phyloP scores from a whole-genome alignment of 257 asterid genomes.

The Solanum dulcamara region DNA sequence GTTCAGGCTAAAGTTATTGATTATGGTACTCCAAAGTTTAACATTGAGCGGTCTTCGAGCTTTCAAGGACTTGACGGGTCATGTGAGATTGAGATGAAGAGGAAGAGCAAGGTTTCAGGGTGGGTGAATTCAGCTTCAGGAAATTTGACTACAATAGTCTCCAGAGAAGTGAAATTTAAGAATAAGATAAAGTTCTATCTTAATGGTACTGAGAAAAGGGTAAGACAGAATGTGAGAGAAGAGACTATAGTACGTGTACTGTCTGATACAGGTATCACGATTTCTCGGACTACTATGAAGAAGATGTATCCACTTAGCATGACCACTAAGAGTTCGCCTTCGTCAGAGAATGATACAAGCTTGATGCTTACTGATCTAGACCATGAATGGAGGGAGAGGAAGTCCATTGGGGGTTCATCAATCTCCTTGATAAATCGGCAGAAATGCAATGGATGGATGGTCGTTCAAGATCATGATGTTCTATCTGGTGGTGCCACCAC shows the following conservation, averaged over 20 bases:
- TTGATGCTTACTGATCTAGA: slow-evolving; percentile 27
- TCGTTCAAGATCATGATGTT: slow-evolving; percentile 42
- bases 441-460: slow-evolving; percentile 53
- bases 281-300: slow-evolving; percentile 1
- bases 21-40: slow-evolving; percentile 17
- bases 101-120: slow-evolving; percentile 40
- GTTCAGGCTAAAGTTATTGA: slow-evolving; percentile 41
- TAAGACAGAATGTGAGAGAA: slow-evolving; percentile 40
- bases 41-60: slow-evolving; percentile 15
- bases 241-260: slow-evolving; percentile 17
- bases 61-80: slow-evolving; percentile 43
- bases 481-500: slow-evolving; percentile 51
- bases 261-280: slow-evolving; percentile 6
- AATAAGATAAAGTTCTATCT: slow-evolving; percentile 29
- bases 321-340: slow-evolving; percentile 16
- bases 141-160: slow-evolving; percentile 36
- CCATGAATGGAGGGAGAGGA: slow-evolving; percentile 33
- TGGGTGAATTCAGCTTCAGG: slow-evolving; percentile 80
- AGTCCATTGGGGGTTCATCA: background rate
- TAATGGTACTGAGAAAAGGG: slow-evolving; percentile 36
- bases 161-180: slow-evolving; percentile 29
- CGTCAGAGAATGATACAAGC: slow-evolving; percentile 19
- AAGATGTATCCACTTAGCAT: slow-evolving; percentile 43
- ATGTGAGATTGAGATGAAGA: slow-evolving; percentile 34
- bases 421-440: slow-evolving; percentile 32